Percentiles rank a stretch among this genome's conserved stretches.
Conservation (phyloP, 2,329 filamentous ascomycete genomes). For the Pseudogymnoascus sp. region DNA sequence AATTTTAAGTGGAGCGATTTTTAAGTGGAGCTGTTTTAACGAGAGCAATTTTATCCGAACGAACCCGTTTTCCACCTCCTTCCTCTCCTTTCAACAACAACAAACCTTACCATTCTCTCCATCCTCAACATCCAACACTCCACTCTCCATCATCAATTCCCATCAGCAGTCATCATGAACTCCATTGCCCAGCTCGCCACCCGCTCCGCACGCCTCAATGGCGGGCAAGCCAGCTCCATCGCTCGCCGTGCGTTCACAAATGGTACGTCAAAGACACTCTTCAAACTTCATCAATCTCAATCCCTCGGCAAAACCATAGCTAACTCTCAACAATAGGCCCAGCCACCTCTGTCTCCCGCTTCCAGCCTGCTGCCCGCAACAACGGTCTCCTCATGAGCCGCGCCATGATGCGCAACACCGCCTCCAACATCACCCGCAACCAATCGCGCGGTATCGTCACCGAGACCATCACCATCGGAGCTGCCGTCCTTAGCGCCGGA, state of each 20-base stretch:
- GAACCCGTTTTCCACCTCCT: conserved; percentile 11
- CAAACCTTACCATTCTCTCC: neutral
- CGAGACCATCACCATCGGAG: conserved; percentile 22
- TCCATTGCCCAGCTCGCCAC: conserved; percentile 20
- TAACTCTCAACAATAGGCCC: conserved; percentile 19
- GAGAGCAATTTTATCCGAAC: conserved; percentile 10
- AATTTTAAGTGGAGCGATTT: conserved; percentile 6
- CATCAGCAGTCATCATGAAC: conserved; percentile 24
- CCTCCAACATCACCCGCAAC: conserved; percentile 19
- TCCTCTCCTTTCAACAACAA: conserved; percentile 11
- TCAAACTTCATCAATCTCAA: conserved; percentile 4
- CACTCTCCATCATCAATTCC: conserved; percentile 17
- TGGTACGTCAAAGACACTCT: conserved; percentile 18
- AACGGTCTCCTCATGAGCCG: conserved; percentile 22
- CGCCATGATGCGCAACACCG: conserved; percentile 20
- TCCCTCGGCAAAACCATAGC: conserved; percentile 11
- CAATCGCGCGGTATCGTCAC: conserved; percentile 23
- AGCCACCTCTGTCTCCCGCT: conserved; percentile 22
- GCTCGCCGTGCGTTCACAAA: conserved; percentile 24
- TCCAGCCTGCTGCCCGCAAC: conserved; percentile 18
- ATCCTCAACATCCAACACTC: conserved; percentile 12
- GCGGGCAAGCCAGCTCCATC: conserved; percentile 21
- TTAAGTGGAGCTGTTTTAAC: conserved; percentile 9
- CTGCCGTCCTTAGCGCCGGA: conserved; percentile 22
- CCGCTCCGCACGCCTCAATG: conserved; percentile 20